Evolutionary conservation across 73 alveolate species (phyloP).

Genomic region (Paramecium biaurelia): DNA sequence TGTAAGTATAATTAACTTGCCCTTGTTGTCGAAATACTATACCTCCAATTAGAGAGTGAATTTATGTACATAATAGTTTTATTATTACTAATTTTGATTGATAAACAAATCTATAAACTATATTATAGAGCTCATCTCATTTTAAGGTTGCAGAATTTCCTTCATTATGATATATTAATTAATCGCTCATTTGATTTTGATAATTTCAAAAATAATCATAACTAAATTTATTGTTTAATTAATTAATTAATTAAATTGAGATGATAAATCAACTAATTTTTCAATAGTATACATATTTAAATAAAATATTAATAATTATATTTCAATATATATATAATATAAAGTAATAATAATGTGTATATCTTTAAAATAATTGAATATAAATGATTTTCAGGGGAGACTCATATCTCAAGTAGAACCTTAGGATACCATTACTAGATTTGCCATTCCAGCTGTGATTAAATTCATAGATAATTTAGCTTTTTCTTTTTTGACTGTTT

Average conservation of each 20-base stretch:
- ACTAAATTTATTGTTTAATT: too few species aligned
- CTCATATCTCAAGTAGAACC: neutral
- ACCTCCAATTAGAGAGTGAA: neutral
- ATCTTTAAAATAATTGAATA: neutral
- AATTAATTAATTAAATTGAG: too few species aligned
- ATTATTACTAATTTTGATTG: too few species aligned
- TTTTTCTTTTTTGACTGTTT: neutral
- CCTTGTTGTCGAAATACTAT: constrained; percentile 6
- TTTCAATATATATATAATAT: too few species aligned
- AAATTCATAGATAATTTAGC: neutral
- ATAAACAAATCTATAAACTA: too few species aligned
- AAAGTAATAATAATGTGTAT: neutral
- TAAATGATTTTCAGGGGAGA: neutral
- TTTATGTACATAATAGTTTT: neutral
- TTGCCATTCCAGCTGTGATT: constrained; percentile 5
- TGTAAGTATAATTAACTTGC: neutral
- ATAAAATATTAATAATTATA: neutral
- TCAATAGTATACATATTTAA: neutral
- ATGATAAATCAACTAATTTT: neutral
- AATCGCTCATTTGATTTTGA: too few species aligned
- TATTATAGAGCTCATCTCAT: too few species aligned
- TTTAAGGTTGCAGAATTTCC: too few species aligned
- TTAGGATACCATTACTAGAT: neutral
- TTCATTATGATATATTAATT: too few species aligned
- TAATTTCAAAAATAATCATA: too few species aligned